These are phyloP conservation scores for Pascua guehoae DNA, from an alignment of 1,284 basidiomycete species.

Conservation along the genomic window DNA sequence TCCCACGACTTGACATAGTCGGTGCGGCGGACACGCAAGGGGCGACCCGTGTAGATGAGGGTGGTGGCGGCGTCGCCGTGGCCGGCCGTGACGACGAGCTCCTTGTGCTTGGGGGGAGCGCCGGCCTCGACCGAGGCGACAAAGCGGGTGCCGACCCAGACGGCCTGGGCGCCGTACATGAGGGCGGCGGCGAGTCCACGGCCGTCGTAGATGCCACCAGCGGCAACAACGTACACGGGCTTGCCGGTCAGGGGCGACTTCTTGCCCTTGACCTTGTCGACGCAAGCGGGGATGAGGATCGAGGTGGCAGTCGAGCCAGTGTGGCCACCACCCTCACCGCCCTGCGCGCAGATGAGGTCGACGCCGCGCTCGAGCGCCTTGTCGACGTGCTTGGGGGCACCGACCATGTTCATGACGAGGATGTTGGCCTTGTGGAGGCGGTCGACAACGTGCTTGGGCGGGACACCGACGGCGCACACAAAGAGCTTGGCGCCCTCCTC, in stretches of 20 bases:
- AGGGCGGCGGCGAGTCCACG: constrained; percentile 79
- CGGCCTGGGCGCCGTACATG: constrained; percentile 75
- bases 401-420: constrained; percentile 71
- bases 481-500: constrained; percentile 78
- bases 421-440: constrained; percentile 75
- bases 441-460: constrained; percentile 71
- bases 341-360: constrained; percentile 85
- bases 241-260: constrained; percentile 72
- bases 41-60: constrained; percentile 81
- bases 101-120: constrained; percentile 22
- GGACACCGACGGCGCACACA: constrained; percentile 75
- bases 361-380: constrained; percentile 76
- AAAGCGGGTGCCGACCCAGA: constrained; percentile 89
- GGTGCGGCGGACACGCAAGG: constrained; percentile 74
- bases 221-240: constrained; percentile 76
- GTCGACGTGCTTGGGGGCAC: constrained; percentile 76
- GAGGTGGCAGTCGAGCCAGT: constrained; percentile 45
- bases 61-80: constrained; percentile 61
- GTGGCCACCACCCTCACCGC: constrained; percentile 75
- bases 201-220: constrained; percentile 81
- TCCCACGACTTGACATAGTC: constrained; percentile 73
- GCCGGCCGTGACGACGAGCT: constrained; percentile 40
- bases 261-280: constrained; percentile 69
- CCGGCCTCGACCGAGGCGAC: constrained; percentile 57
- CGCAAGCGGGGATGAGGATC: constrained; percentile 62